Conservation (phyloP, 306 rosid genomes). For the Trifolium fragiferum region DNA sequence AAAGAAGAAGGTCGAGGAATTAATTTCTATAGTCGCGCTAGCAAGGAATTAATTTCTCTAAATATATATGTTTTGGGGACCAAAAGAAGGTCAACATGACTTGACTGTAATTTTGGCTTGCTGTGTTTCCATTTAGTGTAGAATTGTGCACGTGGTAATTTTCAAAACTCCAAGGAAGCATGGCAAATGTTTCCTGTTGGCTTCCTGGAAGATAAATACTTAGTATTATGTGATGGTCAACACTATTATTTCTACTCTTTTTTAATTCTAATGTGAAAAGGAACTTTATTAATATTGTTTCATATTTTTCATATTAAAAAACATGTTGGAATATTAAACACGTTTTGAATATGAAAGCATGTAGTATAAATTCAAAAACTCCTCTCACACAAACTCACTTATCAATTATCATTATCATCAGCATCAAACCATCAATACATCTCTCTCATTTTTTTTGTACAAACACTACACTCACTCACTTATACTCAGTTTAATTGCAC, state of each 20-base stretch:
- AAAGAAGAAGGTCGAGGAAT: too few relatives aligned
- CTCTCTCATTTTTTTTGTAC: not conserved
- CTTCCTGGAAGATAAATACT: slow-evolving; percentile 41
- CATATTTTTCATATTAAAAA: not conserved
- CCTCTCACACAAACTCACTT: not conserved
- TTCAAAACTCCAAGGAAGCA: not conserved
- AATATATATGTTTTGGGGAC: not conserved
- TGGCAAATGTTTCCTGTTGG: slow-evolving; percentile 14
- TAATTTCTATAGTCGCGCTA: too few relatives aligned
- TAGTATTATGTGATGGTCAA: not conserved
- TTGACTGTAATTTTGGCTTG: not conserved
- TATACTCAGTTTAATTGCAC: too few relatives aligned
- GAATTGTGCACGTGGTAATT: slow-evolving; percentile 33
- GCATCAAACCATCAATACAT: not conserved
- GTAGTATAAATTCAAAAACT: not conserved
- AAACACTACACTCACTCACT: not conserved
- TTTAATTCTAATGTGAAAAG: not conserved
- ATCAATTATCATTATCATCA: not conserved
- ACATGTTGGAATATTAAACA: not conserved
- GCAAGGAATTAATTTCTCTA: not conserved
- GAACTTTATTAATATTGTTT: too few relatives aligned
- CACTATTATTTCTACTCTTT: not conserved
- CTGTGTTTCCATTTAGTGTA: not conserved
- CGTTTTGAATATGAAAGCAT: not conserved
- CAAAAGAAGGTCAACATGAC: not conserved